Evolutionary conservation across 2,329 filamentous ascomycete genomes (phyloP).

Genomic region (Penicillium paneum): DNA sequence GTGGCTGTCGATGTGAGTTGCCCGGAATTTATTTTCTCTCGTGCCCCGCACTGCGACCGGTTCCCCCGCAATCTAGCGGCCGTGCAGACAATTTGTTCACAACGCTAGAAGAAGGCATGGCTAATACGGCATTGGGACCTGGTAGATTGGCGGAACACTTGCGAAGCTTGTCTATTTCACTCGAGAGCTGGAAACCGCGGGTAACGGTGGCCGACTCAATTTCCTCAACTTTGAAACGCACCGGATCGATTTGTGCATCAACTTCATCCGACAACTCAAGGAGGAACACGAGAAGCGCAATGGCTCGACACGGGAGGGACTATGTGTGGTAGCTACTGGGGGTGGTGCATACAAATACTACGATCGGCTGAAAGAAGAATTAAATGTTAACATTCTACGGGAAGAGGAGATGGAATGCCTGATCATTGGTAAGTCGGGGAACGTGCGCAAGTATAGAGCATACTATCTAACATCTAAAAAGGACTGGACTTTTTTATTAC

Average conservation of each 20-base stretch:
- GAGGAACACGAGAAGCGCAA: constrained; percentile 74
- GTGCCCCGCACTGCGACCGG: constrained; percentile 19
- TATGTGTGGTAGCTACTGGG: constrained; percentile 93
- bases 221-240: constrained; percentile 97
- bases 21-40: constrained; percentile 7
- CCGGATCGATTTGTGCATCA: constrained; percentile 85
- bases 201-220: constrained; percentile 84
- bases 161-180: constrained; percentile 98
- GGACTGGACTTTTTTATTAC: constrained; percentile 98
- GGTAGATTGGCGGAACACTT: constrained; percentile 87
- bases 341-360: constrained; percentile 97
- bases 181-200: constrained; percentile 72
- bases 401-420: constrained; percentile 99
- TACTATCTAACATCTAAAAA: constrained; percentile 31
- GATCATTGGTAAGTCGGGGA: constrained; percentile 68
- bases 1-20: constrained; percentile 85
- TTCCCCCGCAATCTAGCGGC: constrained; percentile 30
- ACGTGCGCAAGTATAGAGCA: neutral
- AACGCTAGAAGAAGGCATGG: neutral
- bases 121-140: neutral
- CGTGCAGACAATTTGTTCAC: neutral
- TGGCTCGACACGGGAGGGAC: constrained; percentile 64
- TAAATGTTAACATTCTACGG: constrained; percentile 82
- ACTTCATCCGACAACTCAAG: constrained; percentile 84
- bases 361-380: constrained; percentile 76